A percentile compares a stretch with the other conserved stretches of the same genome.
phyloP scores from a whole-genome alignment of 176 grass and related monocot species.

The Areca catechu region DNA sequence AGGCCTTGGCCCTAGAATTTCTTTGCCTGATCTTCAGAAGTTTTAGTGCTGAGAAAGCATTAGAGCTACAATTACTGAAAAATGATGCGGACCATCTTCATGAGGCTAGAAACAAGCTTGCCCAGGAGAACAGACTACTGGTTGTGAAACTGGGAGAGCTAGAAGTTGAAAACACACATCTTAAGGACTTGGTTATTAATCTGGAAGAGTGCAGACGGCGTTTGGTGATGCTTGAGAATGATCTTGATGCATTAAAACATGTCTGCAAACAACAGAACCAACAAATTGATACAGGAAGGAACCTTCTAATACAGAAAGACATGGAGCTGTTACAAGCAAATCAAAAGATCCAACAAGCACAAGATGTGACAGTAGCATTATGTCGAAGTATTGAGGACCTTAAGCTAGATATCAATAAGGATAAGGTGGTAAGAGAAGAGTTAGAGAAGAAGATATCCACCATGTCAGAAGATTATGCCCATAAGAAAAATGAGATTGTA shows the following conservation, averaged over 20 bases:
- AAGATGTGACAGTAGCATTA: constrained; percentile 18
- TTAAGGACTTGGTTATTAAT: background rate
- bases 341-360: constrained; percentile 33
- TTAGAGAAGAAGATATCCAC: background rate
- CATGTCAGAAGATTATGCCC: background rate
- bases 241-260: constrained; percentile 36
- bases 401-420: constrained; percentile 3
- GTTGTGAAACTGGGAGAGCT: constrained; percentile 48
- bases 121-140: constrained; percentile 45
- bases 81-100: constrained; percentile 30
- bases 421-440: constrained; percentile 5
- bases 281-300: constrained; percentile 29
- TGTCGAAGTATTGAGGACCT: constrained; percentile 29
- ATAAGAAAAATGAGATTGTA: constrained; percentile 2
- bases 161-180: constrained; percentile 48
- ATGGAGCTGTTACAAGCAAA: constrained; percentile 43
- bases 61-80: constrained; percentile 36
- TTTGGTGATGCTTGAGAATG: constrained; percentile 30
- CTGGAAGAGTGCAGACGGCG: constrained; percentile 2
- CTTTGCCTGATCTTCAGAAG: constrained; percentile 48
- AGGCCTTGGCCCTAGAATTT: constrained; percentile 50
- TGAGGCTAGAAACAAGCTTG: constrained; percentile 42
- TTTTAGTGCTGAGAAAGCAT: constrained; percentile 48
- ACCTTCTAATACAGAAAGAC: constrained; percentile 23
- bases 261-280: constrained; percentile 31